phyloP scores from a whole-genome alignment of 1,284 basidiomycete species.

The Cystobasidium sp. region DNA sequence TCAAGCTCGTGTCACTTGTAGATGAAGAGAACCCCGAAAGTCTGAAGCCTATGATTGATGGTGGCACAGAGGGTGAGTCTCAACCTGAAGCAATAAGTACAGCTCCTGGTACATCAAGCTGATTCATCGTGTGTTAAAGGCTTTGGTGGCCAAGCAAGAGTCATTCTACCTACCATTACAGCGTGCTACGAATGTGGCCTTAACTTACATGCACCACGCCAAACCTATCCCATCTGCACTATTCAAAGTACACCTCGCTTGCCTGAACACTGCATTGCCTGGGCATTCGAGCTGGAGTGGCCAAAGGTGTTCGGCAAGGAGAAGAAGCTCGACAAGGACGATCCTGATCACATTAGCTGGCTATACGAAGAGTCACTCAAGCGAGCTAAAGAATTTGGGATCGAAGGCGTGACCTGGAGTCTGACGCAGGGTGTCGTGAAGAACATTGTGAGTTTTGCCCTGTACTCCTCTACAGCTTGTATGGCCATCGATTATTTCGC shows the following conservation, averaged over 20 bases:
- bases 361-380: slow-evolving; percentile 76
- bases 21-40: slow-evolving; percentile 88
- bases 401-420: slow-evolving; percentile 97
- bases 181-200: slow-evolving; percentile 98
- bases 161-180: slow-evolving; percentile 92
- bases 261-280: slow-evolving; percentile 99
- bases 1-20: slow-evolving; percentile 91
- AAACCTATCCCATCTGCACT: slow-evolving; percentile 96
- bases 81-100: not conserved
- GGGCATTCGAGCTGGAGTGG: slow-evolving; percentile 99
- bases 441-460: slow-evolving; percentile 75
- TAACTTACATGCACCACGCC: slow-evolving; percentile 97
- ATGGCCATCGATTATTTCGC: not conserved
- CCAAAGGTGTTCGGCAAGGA: slow-evolving; percentile 81
- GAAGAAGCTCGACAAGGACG: slow-evolving; percentile 92
- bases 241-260: slow-evolving; percentile 98
- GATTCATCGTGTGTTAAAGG: slow-evolving; percentile 61
- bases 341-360: slow-evolving; percentile 97
- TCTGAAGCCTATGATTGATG: slow-evolving; percentile 97
- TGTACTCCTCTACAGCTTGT: not conserved
- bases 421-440: slow-evolving; percentile 98
- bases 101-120: not conserved
- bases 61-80: slow-evolving; percentile 87
- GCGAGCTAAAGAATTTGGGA: slow-evolving; percentile 89
- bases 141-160: slow-evolving; percentile 97